These are phyloP conservation scores for Aegilops bicornis DNA, from an alignment of 176 grass and related monocot species.

Conservation along the genomic window DNA sequence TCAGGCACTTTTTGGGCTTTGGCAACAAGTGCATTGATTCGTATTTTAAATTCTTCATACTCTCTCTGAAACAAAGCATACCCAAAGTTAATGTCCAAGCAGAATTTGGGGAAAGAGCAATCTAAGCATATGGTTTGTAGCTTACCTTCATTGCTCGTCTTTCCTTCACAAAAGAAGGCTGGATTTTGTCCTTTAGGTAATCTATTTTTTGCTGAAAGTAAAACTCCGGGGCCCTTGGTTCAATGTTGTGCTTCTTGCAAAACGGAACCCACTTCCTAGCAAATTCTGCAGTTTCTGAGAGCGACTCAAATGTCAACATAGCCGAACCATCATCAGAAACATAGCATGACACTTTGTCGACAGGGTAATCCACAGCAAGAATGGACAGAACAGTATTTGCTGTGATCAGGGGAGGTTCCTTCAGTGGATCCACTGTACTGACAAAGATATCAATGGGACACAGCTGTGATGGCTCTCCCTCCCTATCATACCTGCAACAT, in stretches of 20 bases:
- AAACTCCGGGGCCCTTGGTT: slow-evolving; percentile 91
- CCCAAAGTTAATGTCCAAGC: neutral
- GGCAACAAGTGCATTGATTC: slow-evolving; percentile 97
- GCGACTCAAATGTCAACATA: slow-evolving; percentile 77
- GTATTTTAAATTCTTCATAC: slow-evolving; percentile 96
- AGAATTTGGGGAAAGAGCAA: slow-evolving; percentile 16
- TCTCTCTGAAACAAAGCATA: slow-evolving; percentile 73
- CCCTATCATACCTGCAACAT: slow-evolving; percentile 71
- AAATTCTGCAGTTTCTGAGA: slow-evolving; percentile 88
- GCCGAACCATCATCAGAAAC: slow-evolving; percentile 92
- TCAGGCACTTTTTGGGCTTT: slow-evolving; percentile 99
- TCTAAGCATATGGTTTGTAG: slow-evolving; percentile 10
- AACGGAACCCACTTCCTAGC: slow-evolving; percentile 93
- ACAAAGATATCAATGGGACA: slow-evolving; percentile 86
- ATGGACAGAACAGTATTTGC: slow-evolving; percentile 89
- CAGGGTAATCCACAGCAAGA: slow-evolving; percentile 86
- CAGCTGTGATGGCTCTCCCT: slow-evolving; percentile 86
- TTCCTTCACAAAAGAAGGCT: slow-evolving; percentile 99
- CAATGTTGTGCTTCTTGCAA: slow-evolving; percentile 88
- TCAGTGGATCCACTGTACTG: slow-evolving; percentile 93
- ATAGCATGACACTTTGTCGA: slow-evolving; percentile 94
- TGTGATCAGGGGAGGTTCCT: slow-evolving; percentile 87
- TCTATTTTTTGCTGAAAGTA: slow-evolving; percentile 98
- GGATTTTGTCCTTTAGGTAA: slow-evolving; percentile 97
- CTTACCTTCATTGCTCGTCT: slow-evolving; percentile 99